Evolutionary conservation across 805 yeast genomes (phyloP), one percentile per base, ranked within the genome.

Genomic region (Candida quercuum): DNA sequence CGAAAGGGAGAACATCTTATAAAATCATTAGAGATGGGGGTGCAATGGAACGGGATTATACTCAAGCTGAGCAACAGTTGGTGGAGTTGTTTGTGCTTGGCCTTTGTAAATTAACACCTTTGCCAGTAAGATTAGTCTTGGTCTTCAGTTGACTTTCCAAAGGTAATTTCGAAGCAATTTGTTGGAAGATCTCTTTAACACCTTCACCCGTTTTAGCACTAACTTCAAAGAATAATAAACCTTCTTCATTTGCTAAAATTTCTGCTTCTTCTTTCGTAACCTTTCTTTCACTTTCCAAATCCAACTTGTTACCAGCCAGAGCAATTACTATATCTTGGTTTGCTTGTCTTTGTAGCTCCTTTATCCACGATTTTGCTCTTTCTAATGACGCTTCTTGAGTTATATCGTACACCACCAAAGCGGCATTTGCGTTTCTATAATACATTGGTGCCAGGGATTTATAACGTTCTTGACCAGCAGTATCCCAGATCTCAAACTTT

Each of bases 381-480:
- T 67, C 70, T 38, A 81, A 66, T 2, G 87, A 80, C 0, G 78
- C 65, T 28, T 72, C 72, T 46, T 75, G 78, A 2, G 89, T 81
- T 38, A 84, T 76, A 56, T 84, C 94, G 53, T 77, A 84, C 3
- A 83, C 91, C 14, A 86, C 81, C 28, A 84, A 60, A 0, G 94
- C 93, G 25, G 86, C 83, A 57, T 84, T 82, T 20, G 89, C 84
- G 52, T 81, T 81, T 48, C 94, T 60, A 57, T 84, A 84, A 60
- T 84, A 84, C 88, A 84, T 84, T 22, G 91, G 88, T 4, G 91
- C 86, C 46, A 84, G 63, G 0, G 86, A 77, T 45, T 82, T 72
- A 52, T 83, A 84, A 39, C 94, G 63, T 51, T 84, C 93, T 57
- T 84, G 93, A 6, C 94, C 93, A 0, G 91, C 89, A 2, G 91